Conservation (phyloP, 2,329 filamentous ascomycete species). For the Epichloe coenophiala region DNA sequence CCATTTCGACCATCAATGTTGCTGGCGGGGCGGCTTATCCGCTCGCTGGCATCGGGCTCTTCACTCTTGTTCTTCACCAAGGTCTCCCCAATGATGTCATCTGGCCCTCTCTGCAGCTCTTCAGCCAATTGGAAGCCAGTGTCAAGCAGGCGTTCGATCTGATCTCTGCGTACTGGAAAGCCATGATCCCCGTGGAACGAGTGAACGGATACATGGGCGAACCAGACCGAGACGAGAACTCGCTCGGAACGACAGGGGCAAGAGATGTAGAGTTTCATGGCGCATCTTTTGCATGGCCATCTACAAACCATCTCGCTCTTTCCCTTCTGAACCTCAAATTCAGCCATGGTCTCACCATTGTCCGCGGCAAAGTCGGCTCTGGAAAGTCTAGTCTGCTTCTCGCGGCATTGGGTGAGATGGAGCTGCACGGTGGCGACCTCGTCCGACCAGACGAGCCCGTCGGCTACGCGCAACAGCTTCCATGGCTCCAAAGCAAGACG, state of each 20-base stretch:
- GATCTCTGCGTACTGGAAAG: constrained; percentile 66
- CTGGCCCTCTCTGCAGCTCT: constrained; percentile 75
- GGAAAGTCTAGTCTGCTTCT: constrained; percentile 49
- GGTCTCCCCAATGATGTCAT: constrained; percentile 67
- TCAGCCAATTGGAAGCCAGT: constrained; percentile 59
- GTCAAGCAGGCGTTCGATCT: constrained; percentile 63
- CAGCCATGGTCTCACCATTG: constrained; percentile 35
- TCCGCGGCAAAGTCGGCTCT: constrained; percentile 46
- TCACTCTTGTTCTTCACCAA: constrained; percentile 56
- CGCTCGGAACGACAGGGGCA: constrained; percentile 19
- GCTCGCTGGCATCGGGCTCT: constrained; percentile 68
- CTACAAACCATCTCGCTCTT: constrained; percentile 40
- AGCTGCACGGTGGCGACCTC: constrained; percentile 43
- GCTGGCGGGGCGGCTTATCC: constrained; percentile 65
- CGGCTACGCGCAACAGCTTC: constrained; percentile 45
- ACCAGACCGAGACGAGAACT: constrained; percentile 53
- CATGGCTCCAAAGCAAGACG: constrained; percentile 53
- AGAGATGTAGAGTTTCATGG: constrained; percentile 39
- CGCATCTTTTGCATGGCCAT: constrained; percentile 72
- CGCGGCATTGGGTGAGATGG: constrained; percentile 49
- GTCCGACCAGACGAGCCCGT: constrained; percentile 35
- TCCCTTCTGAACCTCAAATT: constrained; percentile 32
- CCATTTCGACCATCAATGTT: constrained; percentile 56
- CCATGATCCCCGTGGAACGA: constrained; percentile 63
- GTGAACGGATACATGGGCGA: constrained; percentile 82